Conservation (phyloP, 345 rosid genomes). For the Anacardium occidentale region DNA sequence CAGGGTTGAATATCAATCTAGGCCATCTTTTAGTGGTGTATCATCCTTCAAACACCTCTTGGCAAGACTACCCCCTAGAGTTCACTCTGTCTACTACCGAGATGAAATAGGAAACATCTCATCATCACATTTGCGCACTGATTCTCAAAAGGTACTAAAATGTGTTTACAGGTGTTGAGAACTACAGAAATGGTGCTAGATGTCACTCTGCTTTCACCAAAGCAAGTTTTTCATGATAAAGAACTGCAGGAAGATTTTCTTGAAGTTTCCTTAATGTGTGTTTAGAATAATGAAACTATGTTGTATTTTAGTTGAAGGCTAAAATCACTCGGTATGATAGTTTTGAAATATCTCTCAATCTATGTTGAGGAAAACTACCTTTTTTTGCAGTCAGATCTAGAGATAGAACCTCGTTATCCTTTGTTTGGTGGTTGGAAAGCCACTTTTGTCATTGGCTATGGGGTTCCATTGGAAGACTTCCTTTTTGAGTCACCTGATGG, state of each 20-base stretch:
- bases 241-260: background rate
- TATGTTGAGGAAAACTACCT: background rate
- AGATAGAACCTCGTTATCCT: slow-evolving; percentile 94
- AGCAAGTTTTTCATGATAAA: slow-evolving; percentile 3
- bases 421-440: slow-evolving; percentile 99
- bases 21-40: slow-evolving; percentile 54
- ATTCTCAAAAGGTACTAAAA: slow-evolving; percentile 45
- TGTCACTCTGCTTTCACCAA: background rate
- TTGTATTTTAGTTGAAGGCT: background rate
- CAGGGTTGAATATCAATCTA: slow-evolving; percentile 97
- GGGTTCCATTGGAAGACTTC: slow-evolving; percentile 84
- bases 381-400: slow-evolving; percentile 85
- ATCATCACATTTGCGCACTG: slow-evolving; percentile 77
- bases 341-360: slow-evolving; percentile 5
- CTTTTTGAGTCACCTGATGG: slow-evolving; percentile 87
- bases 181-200: background rate
- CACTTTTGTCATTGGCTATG: slow-evolving; percentile 87
- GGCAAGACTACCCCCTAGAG: slow-evolving; percentile 87
- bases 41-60: slow-evolving; percentile 83
- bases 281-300: background rate
- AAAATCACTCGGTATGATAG: background rate
- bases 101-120: slow-evolving; percentile 96
- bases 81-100: slow-evolving; percentile 92
- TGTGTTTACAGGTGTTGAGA: background rate
- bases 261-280: slow-evolving; percentile 5